Evolutionary conservation across 805 yeast species (phyloP).

Genomic region (Yarrowia sp.): DNA sequence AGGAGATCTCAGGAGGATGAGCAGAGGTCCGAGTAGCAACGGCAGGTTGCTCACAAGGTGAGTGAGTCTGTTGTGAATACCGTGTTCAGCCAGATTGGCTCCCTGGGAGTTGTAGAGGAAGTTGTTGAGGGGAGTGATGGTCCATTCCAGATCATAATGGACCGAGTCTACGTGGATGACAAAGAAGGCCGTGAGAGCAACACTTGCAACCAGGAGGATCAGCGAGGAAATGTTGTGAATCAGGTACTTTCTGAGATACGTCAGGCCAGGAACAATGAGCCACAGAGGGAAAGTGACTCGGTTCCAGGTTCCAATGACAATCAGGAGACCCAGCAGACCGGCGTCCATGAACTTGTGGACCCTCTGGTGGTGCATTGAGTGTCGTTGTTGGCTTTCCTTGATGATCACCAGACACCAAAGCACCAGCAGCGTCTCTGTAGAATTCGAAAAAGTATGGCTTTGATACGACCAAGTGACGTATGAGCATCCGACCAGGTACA

Average conservation of each 20-base stretch:
- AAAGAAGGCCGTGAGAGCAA: constrained; percentile 49
- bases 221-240: constrained; percentile 50
- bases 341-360: constrained; percentile 49
- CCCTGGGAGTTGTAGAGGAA: constrained; percentile 68
- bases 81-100: constrained; percentile 75
- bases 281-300: constrained; percentile 84
- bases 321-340: constrained; percentile 58
- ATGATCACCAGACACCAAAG: constrained; percentile 60
- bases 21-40: constrained; percentile 78
- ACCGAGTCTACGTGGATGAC: constrained; percentile 65
- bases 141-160: constrained; percentile 49
- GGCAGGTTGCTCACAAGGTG: constrained; percentile 82
- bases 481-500: constrained; percentile 58
- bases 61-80: constrained; percentile 78
- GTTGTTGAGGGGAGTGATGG: constrained; percentile 80
- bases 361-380: constrained; percentile 41
- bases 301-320: constrained; percentile 78
- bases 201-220: constrained; percentile 50
- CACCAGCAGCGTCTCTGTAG: constrained; percentile 67
- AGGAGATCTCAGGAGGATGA: constrained; percentile 56
- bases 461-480: constrained; percentile 83
- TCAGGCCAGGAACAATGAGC: constrained; percentile 66
- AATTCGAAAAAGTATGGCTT: constrained; percentile 87
- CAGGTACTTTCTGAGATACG: constrained; percentile 55
- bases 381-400: constrained; percentile 48